phyloP scores from a whole-genome alignment of 495 filamentous ascomycete genomes.

The Hypomontagnella submonticulosa region DNA sequence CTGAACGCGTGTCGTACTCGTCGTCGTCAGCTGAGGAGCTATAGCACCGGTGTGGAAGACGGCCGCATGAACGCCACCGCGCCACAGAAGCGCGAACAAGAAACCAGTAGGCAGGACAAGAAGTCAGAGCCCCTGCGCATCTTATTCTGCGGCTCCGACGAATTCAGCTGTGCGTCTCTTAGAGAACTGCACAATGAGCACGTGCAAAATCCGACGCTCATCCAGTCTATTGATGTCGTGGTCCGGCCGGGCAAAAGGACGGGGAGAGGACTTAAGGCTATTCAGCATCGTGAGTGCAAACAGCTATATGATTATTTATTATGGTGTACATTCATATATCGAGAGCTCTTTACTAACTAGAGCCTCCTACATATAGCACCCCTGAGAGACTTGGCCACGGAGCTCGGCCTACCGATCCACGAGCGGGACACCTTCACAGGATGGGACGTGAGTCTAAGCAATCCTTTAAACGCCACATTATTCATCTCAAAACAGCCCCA shows the following conservation, averaged over 20 bases:
- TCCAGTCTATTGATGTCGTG: slow-evolving; percentile 88
- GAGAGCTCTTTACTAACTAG: slow-evolving; percentile 18
- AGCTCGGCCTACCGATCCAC: slow-evolving; percentile 74
- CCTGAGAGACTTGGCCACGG: slow-evolving; percentile 71
- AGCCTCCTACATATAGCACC: slow-evolving; percentile 68
- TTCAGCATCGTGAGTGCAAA: slow-evolving; percentile 70
- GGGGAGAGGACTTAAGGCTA: slow-evolving; percentile 75
- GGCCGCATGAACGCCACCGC: neutral
- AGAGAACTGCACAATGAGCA: slow-evolving; percentile 73
- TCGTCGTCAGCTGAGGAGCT: slow-evolving; percentile 16
- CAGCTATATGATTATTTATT: neutral
- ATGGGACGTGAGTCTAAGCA: slow-evolving; percentile 71
- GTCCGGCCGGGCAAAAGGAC: slow-evolving; percentile 78
- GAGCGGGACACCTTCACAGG: slow-evolving; percentile 79
- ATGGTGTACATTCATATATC: slow-evolving; percentile 10
- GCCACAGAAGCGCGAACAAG: neutral
- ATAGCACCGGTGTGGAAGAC: neutral
- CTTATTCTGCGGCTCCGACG: slow-evolving; percentile 94
- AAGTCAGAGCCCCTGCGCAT: slow-evolving; percentile 76
- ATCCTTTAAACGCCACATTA: too few relatives aligned
- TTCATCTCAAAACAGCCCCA: too few relatives aligned
- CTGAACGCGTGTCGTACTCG: too few relatives aligned
- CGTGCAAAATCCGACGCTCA: slow-evolving; percentile 61
- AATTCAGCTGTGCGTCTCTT: slow-evolving; percentile 86
- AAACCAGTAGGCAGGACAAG: neutral